Percentiles rank a stretch among this genome's conserved stretches.
These are phyloP conservation scores for Suhomyces faveliae DNA, from an alignment of 805 yeast genomes.

Conservation along the genomic window DNA sequence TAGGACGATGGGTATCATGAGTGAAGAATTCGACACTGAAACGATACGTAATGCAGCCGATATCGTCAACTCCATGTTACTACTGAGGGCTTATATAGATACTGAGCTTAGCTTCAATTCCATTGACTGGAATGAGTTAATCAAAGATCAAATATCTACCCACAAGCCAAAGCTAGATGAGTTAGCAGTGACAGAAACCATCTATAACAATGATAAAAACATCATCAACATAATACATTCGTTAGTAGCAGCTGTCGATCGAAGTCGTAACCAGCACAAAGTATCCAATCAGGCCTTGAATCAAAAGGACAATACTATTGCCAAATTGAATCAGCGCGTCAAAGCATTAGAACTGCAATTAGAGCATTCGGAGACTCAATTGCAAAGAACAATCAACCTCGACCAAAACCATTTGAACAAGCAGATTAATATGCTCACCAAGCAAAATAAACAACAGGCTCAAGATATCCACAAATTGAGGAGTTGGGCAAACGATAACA, in stretches of 20 bases:
- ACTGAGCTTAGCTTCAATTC: conserved; percentile 31
- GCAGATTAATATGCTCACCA: conserved; percentile 17
- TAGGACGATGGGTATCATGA: not conserved
- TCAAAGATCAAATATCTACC: conserved; percentile 22
- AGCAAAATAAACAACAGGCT: conserved; percentile 24
- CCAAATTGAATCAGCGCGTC: conserved; percentile 21
- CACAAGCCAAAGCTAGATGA: conserved; percentile 12
- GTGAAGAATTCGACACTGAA: conserved; percentile 26
- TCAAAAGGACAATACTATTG: conserved; percentile 30
- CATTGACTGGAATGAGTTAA: conserved; percentile 34
- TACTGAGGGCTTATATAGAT: conserved; percentile 35
- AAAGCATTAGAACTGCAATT: conserved; percentile 21
- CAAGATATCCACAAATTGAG: conserved; percentile 30
- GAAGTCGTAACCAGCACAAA: conserved; percentile 31
- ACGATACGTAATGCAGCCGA: conserved; percentile 38
- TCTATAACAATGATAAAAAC: conserved; percentile 34
- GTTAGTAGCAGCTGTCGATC: conserved; percentile 26
- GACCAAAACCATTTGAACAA: conserved; percentile 18
- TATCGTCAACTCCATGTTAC: conserved; percentile 32
- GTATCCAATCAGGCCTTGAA: conserved; percentile 27
- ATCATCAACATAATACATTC: conserved; percentile 38
- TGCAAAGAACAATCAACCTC: conserved; percentile 14
- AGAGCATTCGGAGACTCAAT: conserved; percentile 16
- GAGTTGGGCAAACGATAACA: conserved; percentile 28
- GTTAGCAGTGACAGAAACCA: conserved; percentile 24